Base-by-base conservation (phyloP, 306 rosid species). In the Quercus rubra region DNA sequence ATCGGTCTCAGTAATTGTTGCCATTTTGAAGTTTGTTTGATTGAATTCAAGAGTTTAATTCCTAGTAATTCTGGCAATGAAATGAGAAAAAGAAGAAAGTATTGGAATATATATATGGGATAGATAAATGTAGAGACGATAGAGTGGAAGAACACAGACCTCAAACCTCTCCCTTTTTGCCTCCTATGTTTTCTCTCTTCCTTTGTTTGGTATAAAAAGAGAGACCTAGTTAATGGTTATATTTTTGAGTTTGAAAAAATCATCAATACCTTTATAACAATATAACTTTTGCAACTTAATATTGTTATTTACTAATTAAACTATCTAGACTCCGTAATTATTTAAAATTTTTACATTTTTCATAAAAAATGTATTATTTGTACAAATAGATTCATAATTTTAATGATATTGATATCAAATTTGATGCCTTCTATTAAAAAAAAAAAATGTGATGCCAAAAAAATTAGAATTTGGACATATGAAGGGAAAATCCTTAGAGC, bases 161-260 rank as follows among this genome's bases (percentile, higher is more conserved):
- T 67, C 51, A 67, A 20, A 35, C 27, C 52, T 33, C 9, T 4
- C 72, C 72, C 15, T 23, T 6, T n/a, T 67, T 67, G 12, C 11
- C 52, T 67, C 72, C 72, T 67, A 12, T 35, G 49, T 67, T 67
- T 67, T 67, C 72, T 67, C 72, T 35, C 27, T 35, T 33, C 72
- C 70, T 30, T 67, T 67, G 14, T 35, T 35, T 67, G 27, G 72
- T 35, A 49, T 49, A 25, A 18, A 4, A 18, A 63, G 35, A 19
- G 72, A 35, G 51, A 33, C 23, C 51, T 33, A 18, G 14, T 33
- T 15, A 35, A 67, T 19, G 72, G 72, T 33, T 35, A 35, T 18
- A 67, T 33, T 67, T 67, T 31, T 31, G 3, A 17, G 27, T 67
- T 67, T 67, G 72, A 67, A 35, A 35, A 19, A 67, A 19, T 19